phyloP scores from a whole-genome alignment of 768 basidiomycete species.

The Mycena olivaceomarginata region DNA sequence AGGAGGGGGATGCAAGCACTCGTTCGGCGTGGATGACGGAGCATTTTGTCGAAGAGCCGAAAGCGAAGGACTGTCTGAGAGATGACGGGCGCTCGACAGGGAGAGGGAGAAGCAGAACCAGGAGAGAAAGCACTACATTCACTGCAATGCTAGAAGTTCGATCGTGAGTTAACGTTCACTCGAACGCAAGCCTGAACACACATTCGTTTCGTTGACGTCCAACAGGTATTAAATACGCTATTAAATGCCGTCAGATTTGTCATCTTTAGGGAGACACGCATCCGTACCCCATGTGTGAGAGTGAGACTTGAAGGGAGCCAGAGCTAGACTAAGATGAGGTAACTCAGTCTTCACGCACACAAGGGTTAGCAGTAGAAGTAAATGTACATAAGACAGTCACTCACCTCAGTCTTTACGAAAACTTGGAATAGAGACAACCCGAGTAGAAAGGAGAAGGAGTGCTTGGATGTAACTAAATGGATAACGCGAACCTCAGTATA shows the following conservation, averaged over 20 bases:
- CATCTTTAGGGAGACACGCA: not conserved
- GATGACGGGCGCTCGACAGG: not conserved
- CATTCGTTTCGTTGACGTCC: conserved; percentile 18
- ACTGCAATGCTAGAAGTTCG: conserved; percentile 1
- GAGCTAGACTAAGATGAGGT: too few species aligned
- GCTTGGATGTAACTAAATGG: too few species aligned
- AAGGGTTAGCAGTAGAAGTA: too few species aligned
- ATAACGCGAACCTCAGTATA: too few species aligned
- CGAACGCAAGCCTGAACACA: not conserved
- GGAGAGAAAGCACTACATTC: not conserved
- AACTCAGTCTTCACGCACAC: too few species aligned
- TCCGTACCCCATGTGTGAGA: not conserved
- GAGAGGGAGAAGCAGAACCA: not conserved
- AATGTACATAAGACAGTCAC: too few species aligned
- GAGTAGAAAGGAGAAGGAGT: too few species aligned
- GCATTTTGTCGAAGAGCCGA: not conserved
- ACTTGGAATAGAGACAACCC: too few species aligned
- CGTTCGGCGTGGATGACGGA: conserved; percentile 4
- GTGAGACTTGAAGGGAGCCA: too few species aligned
- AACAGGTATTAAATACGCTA: conserved; percentile 2
- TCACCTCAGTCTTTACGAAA: too few species aligned
- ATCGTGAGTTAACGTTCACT: too few species aligned
- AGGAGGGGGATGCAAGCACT: conserved; percentile 56
- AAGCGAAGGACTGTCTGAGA: not conserved
- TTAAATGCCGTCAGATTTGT: not conserved